These are phyloP conservation scores for Brasenia schreberi DNA, from an alignment of 164 flowering plant species.

Conservation along the genomic window DNA sequence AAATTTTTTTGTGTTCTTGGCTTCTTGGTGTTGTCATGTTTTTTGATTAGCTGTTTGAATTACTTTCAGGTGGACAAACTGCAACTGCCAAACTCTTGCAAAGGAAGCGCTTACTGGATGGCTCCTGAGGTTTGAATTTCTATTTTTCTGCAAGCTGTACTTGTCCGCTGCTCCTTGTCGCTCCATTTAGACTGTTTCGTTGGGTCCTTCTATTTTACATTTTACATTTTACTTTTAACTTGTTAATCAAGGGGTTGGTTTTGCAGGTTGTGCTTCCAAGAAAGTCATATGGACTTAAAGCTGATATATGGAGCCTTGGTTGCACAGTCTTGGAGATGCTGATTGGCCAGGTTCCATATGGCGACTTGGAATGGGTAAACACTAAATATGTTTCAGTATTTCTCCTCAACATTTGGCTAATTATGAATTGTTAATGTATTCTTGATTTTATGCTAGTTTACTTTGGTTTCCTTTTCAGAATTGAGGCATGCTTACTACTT, in stretches of 20 bases:
- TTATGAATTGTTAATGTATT: no score
- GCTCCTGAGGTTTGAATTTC: conserved; percentile 73
- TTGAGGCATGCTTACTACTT: no score
- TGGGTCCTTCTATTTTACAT: background rate
- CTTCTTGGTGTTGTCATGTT: background rate
- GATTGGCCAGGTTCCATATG: conserved; percentile 61
- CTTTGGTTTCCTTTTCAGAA: no score
- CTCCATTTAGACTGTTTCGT: background rate
- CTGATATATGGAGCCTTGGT: conserved; percentile 99
- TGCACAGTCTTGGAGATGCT: conserved; percentile 97
- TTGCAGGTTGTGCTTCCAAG: conserved; percentile 62
- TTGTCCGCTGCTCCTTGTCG: background rate
- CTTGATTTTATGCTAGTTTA: no score
- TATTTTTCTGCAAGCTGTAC: background rate
- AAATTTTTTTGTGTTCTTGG: background rate
- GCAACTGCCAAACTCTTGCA: conserved; percentile 77
- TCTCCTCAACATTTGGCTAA: no score
- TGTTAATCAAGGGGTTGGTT: background rate
- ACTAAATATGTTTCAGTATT: no score
- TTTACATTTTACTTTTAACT: no score
- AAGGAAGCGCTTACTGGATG: conserved; percentile 97
- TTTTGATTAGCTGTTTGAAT: conserved; percentile 33
- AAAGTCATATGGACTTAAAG: conserved; percentile 68
- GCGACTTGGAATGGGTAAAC: conserved; percentile 65
- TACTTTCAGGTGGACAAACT: conserved; percentile 18